These are phyloP conservation scores for Yamadazyma philogaea DNA, from an alignment of 805 yeast species.

Conservation along the genomic window DNA sequence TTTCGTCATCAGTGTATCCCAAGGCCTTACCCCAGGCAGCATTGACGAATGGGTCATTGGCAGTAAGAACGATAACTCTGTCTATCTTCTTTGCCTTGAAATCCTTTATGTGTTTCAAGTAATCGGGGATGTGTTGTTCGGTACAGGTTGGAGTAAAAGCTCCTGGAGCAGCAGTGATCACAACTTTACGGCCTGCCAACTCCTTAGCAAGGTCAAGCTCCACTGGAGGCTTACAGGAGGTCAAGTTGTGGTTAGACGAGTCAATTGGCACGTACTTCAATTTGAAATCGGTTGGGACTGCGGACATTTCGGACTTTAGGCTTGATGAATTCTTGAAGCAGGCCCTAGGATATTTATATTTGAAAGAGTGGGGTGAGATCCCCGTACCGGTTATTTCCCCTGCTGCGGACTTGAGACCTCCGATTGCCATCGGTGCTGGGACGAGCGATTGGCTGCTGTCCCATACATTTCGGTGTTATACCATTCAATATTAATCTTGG, in stretches of 20 bases:
- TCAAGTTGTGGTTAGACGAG: constrained; percentile 30
- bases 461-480: too few relatives aligned
- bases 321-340: neutral
- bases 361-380: neutral
- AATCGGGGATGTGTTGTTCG: constrained; percentile 40
- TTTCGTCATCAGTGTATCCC: constrained; percentile 34
- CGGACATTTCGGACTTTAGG: constrained; percentile 4
- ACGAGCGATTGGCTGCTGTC: neutral
- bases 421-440: neutral
- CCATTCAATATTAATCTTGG: too few relatives aligned
- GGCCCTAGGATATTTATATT: constrained; percentile 3
- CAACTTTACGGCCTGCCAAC: constrained; percentile 50
- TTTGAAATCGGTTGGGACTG: constrained; percentile 34
- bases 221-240: constrained; percentile 40
- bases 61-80: constrained; percentile 34
- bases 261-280: constrained; percentile 43
- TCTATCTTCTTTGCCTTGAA: constrained; percentile 40
- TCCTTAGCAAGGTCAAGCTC: constrained; percentile 32
- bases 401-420: neutral
- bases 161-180: constrained; percentile 78
- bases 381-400: neutral
- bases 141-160: constrained; percentile 70
- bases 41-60: constrained; percentile 43
- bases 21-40: constrained; percentile 48
- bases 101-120: constrained; percentile 40